phyloP scores from a whole-genome alignment of 208 protist genomes.

The Angomonas ambiguus region DNA sequence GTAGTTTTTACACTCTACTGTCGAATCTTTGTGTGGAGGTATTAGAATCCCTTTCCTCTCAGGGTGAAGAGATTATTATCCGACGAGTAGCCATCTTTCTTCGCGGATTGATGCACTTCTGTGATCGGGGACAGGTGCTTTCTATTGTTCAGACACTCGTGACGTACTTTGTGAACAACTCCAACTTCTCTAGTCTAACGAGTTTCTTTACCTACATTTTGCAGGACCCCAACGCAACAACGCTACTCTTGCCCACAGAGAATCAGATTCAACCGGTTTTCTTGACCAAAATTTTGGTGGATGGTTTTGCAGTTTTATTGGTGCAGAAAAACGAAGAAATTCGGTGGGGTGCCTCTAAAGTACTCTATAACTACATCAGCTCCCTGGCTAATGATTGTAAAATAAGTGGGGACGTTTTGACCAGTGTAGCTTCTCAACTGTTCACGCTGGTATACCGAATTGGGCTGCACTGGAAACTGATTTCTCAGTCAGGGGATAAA shows the following conservation, averaged over 20 bases:
- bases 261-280: slow-evolving; percentile 44
- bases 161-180: slow-evolving; percentile 50
- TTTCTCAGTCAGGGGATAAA: slow-evolving; percentile 56
- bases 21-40: slow-evolving; percentile 63
- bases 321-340: slow-evolving; percentile 50
- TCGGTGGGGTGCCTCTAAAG: slow-evolving; percentile 30
- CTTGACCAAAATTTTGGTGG: slow-evolving; percentile 60
- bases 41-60: slow-evolving; percentile 43
- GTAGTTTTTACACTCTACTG: slow-evolving; percentile 49
- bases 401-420: slow-evolving; percentile 48
- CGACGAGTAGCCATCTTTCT: slow-evolving; percentile 70
- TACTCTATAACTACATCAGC: slow-evolving; percentile 69
- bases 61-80: slow-evolving; percentile 54
- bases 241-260: slow-evolving; percentile 61
- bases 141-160: slow-evolving; percentile 42
- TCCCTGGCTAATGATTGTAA: slow-evolving; percentile 55
- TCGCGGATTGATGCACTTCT: slow-evolving; percentile 56
- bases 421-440: slow-evolving; percentile 67
- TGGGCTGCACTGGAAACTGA: slow-evolving; percentile 57
- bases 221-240: slow-evolving; percentile 52
- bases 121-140: slow-evolving; percentile 72
- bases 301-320: slow-evolving; percentile 50
- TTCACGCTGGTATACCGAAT: slow-evolving; percentile 48
- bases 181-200: slow-evolving; percentile 54
- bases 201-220: slow-evolving; percentile 67